A percentile compares a stretch with the other conserved stretches of the same genome.
These are phyloP conservation scores for Microcera coccophila DNA, from an alignment of 2,329 filamentous ascomycete species.

Conservation along the genomic window DNA sequence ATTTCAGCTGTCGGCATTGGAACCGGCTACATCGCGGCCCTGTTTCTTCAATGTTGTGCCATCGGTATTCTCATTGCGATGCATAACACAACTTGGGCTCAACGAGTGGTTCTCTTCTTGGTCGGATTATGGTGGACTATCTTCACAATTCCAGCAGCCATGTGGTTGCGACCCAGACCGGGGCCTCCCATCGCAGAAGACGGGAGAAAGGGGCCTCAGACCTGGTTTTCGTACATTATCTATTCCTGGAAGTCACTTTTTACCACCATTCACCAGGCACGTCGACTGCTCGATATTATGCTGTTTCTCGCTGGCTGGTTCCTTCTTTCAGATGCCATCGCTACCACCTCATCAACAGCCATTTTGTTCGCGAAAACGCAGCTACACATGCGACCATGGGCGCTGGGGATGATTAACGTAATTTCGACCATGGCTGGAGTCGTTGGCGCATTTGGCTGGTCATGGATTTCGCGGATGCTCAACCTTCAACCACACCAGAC, in stretches of 20 bases:
- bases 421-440: constrained; percentile 83
- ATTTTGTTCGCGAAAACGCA: constrained; percentile 95
- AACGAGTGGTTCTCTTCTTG: constrained; percentile 80
- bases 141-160: constrained; percentile 82
- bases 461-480: constrained; percentile 67
- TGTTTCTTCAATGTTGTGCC: constrained; percentile 77
- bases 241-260: constrained; percentile 87
- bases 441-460: constrained; percentile 85
- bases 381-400: constrained; percentile 82
- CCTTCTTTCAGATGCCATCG: constrained; percentile 86
- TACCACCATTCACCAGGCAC: constrained; percentile 71
- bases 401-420: constrained; percentile 87
- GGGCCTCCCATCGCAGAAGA: constrained; percentile 68
- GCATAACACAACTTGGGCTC: constrained; percentile 75
- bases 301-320: constrained; percentile 90
- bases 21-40: constrained; percentile 84
- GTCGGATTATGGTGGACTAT: constrained; percentile 90
- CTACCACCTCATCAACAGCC: constrained; percentile 89
- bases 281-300: constrained; percentile 67
- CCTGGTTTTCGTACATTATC: constrained; percentile 66
- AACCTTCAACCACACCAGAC: constrained; percentile 76
- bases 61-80: constrained; percentile 72
- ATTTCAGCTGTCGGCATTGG: constrained; percentile 92
- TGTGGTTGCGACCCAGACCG: constrained; percentile 84
- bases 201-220: constrained; percentile 33